Percentiles rank a stretch among this genome's conserved stretches.
These are phyloP conservation scores for Quercus tomentella DNA, from an alignment of 331 rosid genomes.

Conservation along the genomic window DNA sequence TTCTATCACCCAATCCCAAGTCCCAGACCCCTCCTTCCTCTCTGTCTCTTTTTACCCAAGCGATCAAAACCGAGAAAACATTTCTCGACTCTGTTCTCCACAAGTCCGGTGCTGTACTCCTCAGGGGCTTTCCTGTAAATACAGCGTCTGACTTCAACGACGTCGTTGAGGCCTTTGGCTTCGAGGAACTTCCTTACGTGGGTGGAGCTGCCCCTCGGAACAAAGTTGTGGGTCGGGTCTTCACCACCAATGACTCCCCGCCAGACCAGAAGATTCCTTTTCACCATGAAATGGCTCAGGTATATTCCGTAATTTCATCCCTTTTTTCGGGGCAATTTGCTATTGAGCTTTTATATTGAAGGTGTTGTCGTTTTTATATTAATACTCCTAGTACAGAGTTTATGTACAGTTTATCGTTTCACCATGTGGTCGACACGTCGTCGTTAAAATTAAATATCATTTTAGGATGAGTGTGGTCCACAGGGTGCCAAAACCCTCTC, in stretches of 20 bases:
- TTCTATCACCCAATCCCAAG: slow-evolving; percentile 31
- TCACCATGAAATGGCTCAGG: slow-evolving; percentile 94
- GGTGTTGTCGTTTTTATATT: neutral
- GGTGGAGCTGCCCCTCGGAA: slow-evolving; percentile 92
- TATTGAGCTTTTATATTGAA: neutral
- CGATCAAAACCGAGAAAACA: slow-evolving; percentile 44
- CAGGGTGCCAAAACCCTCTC: too few species aligned
- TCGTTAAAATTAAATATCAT: too few species aligned
- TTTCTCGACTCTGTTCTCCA: slow-evolving; percentile 46
- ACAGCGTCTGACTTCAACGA: slow-evolving; percentile 70
- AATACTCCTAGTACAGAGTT: too few species aligned
- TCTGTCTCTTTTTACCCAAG: slow-evolving; percentile 27
- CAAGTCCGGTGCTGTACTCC: slow-evolving; percentile 64
- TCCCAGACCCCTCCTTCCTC: neutral
- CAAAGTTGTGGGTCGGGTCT: slow-evolving; percentile 73
- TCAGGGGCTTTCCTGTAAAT: slow-evolving; percentile 51
- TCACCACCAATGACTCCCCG: slow-evolving; percentile 90
- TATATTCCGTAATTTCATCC: neutral
- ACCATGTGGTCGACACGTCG: too few species aligned
- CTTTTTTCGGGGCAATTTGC: neutral
- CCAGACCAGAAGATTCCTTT: slow-evolving; percentile 87
- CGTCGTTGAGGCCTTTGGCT: slow-evolving; percentile 72
- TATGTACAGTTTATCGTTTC: too few species aligned
- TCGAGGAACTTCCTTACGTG: slow-evolving; percentile 80
- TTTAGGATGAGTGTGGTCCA: too few species aligned